Evolutionary conservation across 257 asterid genomes (phyloP).

Genomic region (Solanum pennellii): DNA sequence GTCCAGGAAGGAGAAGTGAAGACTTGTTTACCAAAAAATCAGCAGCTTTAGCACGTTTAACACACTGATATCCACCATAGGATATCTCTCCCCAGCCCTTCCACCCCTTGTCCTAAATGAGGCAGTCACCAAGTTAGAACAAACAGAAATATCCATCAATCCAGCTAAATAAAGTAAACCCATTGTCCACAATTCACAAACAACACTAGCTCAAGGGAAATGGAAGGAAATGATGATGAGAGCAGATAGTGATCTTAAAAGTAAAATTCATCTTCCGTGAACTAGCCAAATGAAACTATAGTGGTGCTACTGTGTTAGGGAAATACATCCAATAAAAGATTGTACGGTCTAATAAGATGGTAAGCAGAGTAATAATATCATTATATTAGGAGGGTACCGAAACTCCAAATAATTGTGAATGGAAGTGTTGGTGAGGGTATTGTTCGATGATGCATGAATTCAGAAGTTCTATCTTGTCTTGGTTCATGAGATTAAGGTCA

Average conservation of each 20-base stretch:
- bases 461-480: not conserved
- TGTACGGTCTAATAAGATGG: not conserved
- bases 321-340: not conserved
- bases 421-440: not conserved
- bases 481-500: not conserved
- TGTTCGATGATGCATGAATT: not conserved
- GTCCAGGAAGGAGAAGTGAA: not conserved
- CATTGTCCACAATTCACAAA: not conserved
- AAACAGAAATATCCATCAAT: not conserved
- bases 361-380: not conserved
- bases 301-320: not conserved
- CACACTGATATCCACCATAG: constrained; percentile 69
- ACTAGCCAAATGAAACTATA: not conserved
- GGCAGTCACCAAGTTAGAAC: not conserved
- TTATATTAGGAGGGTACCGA: not conserved
- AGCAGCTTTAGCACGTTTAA: constrained; percentile 86
- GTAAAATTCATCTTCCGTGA: not conserved
- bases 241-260: not conserved
- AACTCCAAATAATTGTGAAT: not conserved
- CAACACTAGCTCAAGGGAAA: not conserved
- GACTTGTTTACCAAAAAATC: constrained; percentile 57
- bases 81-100: constrained; percentile 99
- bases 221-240: not conserved
- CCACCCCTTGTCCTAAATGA: constrained; percentile 71
- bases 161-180: not conserved